These are phyloP conservation scores for Pinus albicaulis DNA, from an alignment of 75 land plant genomes.

Conservation along the genomic window DNA sequence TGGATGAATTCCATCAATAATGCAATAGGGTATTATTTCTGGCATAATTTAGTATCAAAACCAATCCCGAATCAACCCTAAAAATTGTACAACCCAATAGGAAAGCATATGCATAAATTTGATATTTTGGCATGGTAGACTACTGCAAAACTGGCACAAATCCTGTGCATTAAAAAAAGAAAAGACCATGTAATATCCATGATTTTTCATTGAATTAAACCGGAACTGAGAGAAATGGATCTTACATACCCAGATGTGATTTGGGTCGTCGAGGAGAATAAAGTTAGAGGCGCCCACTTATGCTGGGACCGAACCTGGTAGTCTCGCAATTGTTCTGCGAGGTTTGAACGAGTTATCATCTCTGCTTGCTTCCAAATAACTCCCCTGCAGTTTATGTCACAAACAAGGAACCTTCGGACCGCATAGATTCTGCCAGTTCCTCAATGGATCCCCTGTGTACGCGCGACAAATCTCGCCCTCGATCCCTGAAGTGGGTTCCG, in stretches of 20 bases:
- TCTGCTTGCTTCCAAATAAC: background rate
- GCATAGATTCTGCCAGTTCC: too few relatives aligned
- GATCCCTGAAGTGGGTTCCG: too few relatives aligned
- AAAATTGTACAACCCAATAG: background rate
- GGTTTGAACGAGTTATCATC: constrained; percentile 59
- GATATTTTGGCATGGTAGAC: background rate
- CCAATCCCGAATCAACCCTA: background rate
- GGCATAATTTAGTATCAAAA: background rate
- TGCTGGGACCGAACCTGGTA: constrained; percentile 58
- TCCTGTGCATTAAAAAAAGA: background rate
- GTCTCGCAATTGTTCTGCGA: constrained; percentile 60
- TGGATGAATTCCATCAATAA: background rate
- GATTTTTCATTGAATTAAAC: background rate
- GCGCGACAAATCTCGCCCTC: too few relatives aligned
- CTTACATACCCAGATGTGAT: constrained; percentile 9
- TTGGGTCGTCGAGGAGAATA: constrained; percentile 47
- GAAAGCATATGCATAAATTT: background rate
- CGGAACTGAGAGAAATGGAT: background rate
- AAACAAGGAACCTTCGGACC: too few relatives aligned
- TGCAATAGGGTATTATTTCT: background rate
- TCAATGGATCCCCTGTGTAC: too few relatives aligned
- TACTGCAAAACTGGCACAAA: background rate
- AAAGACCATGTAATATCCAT: background rate
- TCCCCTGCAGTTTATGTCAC: too few relatives aligned
- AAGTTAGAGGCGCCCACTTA: constrained; percentile 30